Conservation (phyloP, 371 early-diverging fungal species). For the Dichotomocladium elegans region DNA sequence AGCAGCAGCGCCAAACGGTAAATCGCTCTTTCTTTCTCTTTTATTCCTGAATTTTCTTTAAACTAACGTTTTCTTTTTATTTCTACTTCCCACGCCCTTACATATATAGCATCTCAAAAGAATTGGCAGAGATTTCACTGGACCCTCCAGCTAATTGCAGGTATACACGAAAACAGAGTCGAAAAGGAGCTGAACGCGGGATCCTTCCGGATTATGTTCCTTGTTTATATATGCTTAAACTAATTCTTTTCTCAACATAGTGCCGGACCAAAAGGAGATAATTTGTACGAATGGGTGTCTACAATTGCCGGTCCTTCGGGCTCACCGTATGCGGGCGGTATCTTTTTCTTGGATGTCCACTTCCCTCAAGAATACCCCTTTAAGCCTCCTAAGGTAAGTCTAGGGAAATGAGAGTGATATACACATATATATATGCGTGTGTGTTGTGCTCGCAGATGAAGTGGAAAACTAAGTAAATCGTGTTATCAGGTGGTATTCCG, state of each 20-base stretch:
- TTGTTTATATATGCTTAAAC: too few species aligned
- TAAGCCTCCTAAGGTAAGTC: slow-evolving; percentile 93
- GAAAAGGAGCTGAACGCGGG: too few species aligned
- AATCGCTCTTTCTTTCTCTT: slow-evolving; percentile 1
- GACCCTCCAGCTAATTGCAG: slow-evolving; percentile 95
- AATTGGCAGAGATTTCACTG: slow-evolving; percentile 90
- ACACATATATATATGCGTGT: neutral
- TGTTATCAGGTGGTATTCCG: slow-evolving; percentile 81
- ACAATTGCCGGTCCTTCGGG: slow-evolving; percentile 90
- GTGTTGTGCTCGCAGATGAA: too few species aligned
- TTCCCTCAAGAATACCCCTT: slow-evolving; percentile 99
- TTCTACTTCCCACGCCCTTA: neutral
- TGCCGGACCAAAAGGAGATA: slow-evolving; percentile 95
- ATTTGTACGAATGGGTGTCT: slow-evolving; percentile 93
- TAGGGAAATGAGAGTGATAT: neutral
- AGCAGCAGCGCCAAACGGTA: slow-evolving; percentile 64
- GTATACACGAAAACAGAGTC: slow-evolving; percentile 22
- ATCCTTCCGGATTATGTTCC: too few species aligned
- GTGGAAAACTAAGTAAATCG: too few species aligned
- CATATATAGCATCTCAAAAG: slow-evolving; percentile 80
- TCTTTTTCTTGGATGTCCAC: slow-evolving; percentile 96
- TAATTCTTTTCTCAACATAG: slow-evolving; percentile 22
- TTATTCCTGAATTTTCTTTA: neutral
- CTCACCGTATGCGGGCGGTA: slow-evolving; percentile 81
- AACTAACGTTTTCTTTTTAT: neutral